Base-by-base conservation (phyloP, 139 green algal genomes). In the Diplosphaera chodatii region DNA sequence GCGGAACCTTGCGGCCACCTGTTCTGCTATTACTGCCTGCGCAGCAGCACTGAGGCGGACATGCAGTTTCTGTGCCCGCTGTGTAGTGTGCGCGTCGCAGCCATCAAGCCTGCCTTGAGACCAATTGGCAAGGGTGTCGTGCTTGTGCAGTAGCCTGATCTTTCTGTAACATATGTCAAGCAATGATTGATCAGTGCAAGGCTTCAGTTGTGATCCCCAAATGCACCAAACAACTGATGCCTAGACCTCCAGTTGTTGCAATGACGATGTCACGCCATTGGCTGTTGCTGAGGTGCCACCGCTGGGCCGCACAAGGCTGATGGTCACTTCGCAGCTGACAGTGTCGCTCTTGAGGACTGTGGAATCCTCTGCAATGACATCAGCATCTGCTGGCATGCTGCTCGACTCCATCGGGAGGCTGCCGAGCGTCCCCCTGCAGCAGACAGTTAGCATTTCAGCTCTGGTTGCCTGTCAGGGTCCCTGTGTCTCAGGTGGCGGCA, bases 11-110 rank as follows among this genome's bases (percentile, higher is more conserved):
- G 92, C 82, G 30, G 70, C 18, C 90, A 97, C 69, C 23, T 74
- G 3, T 96, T 91, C 75, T 97, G 92, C 73, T 97, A 97, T 80
- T 97, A 94, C 68, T 97, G 92, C 78, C 71, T 96, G 41, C 56
- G 81, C 0, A 67, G 75, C 23, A 66, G 83, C 59, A 85, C 72
- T 22, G 62, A 84, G 63, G 66, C 68, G 23, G 79, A 83, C 27
- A 30, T 31, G 4, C 13, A 73, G 15, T 79, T 74, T 41, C 55
- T 13, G 28, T 88, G 83, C 71, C 73, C 68, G 8, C 27, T 55
- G 21, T 88, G 83, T 64, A 29, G 67, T 5, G n/a, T 15, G 16
- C 55, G 63, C 30, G 73, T 88, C 25, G 33, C 27, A 29, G 75
- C 74, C 10, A 77, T 88, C 75, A 59, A 59, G 48, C 48, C 48